A percentile compares a stretch with the other conserved stretches of the same genome.
Conservation (phyloP, 192 early-diverging fungal genomes). For the Coemansia sp. region DNA sequence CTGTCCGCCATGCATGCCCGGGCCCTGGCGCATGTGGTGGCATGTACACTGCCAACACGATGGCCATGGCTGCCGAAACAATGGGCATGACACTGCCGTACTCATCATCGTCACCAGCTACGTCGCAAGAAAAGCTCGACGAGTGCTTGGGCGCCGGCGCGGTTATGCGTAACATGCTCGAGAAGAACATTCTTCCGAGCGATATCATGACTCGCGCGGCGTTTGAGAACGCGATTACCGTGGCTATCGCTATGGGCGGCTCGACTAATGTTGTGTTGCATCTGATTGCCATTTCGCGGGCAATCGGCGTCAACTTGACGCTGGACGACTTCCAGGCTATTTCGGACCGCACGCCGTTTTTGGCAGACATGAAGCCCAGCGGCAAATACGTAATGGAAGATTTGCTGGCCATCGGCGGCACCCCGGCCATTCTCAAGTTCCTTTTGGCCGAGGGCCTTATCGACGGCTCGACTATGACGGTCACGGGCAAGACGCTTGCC, state of each 20-base stretch:
- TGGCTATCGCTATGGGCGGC: constrained; percentile 92
- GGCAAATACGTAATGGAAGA: constrained; percentile 99
- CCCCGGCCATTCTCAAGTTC: constrained; percentile 93
- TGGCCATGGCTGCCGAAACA: constrained; percentile 95
- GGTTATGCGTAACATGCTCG: constrained; percentile 86
- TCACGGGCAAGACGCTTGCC: constrained; percentile 94
- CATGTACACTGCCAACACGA: constrained; percentile 98
- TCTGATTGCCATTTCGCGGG: constrained; percentile 84
- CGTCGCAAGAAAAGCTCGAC: constrained; percentile 78
- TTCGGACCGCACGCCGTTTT: constrained; percentile 86
- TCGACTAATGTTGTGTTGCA: constrained; percentile 98
- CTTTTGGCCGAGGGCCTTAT: constrained; percentile 81
- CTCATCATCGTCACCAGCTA: constrained; percentile 92
- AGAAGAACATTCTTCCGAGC: constrained; percentile 87
- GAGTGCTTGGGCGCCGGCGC: constrained; percentile 85
- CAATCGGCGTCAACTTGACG: constrained; percentile 78
- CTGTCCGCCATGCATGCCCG: constrained; percentile 71
- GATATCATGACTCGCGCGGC: constrained; percentile 96
- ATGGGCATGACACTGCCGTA: constrained; percentile 98
- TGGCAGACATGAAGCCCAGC: constrained; percentile 98
- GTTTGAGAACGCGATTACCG: constrained; percentile 95
- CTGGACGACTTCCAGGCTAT: constrained; percentile 95
- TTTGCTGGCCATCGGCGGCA: constrained; percentile 88
- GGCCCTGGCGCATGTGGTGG: constrained; percentile 98
- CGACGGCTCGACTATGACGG: constrained; percentile 88